Evolutionary conservation across 345 rosid species (phyloP).

Genomic region (Ceriops zippeliana): DNA sequence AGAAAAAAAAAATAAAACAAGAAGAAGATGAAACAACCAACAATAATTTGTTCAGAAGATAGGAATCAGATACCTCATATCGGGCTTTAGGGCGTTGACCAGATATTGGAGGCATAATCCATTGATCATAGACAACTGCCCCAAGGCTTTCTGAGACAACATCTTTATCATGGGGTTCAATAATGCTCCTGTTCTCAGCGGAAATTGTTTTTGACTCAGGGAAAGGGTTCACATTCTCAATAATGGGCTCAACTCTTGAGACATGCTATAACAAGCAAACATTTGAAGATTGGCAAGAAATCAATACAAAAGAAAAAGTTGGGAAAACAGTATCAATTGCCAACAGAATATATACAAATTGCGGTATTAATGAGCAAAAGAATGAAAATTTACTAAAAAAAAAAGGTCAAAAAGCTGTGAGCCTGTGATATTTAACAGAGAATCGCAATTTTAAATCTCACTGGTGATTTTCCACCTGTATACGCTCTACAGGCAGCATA

Average conservation of each 20-base stretch:
- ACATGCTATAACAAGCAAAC: constrained; percentile 39
- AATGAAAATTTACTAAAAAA: background rate
- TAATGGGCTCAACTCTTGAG: constrained; percentile 45
- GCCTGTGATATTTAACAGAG: background rate
- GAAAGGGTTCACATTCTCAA: constrained; percentile 58
- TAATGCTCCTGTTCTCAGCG: constrained; percentile 55
- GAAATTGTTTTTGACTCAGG: constrained; percentile 67
- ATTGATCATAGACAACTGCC: constrained; percentile 83
- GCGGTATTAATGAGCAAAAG: background rate
- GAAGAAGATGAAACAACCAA: constrained; percentile 14
- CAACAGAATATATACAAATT: background rate
- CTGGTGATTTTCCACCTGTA: too few relatives aligned
- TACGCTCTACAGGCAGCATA: too few relatives aligned
- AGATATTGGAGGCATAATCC: constrained; percentile 73
- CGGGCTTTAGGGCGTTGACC: constrained; percentile 88
- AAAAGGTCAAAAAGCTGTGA: background rate
- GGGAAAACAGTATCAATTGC: background rate
- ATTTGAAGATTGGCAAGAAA: constrained; percentile 4
- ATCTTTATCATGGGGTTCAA: constrained; percentile 88
- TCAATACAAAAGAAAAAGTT: background rate
- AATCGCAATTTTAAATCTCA: too few relatives aligned
- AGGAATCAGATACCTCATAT: constrained; percentile 63
- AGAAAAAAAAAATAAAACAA: constrained; percentile 9
- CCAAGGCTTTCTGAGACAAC: constrained; percentile 79
- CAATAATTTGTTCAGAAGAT: constrained; percentile 17